These are phyloP conservation scores for Litchi chinensis DNA, from an alignment of 345 rosid genomes.

Conservation along the genomic window DNA sequence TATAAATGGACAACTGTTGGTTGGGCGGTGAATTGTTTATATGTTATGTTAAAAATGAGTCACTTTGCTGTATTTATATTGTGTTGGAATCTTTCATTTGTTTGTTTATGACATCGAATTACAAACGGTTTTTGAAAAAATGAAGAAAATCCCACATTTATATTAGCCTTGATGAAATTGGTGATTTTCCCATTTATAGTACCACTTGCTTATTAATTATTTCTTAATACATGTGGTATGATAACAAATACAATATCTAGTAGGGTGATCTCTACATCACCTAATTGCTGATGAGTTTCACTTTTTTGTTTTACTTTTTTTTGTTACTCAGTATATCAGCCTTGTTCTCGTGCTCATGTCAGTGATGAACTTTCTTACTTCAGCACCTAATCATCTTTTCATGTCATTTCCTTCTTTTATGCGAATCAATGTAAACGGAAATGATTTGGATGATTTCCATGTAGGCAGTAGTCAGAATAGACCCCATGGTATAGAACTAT, in stretches of 20 bases:
- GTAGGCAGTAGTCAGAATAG: background rate
- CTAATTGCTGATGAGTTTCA: background rate
- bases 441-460: background rate
- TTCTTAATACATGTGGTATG: background rate
- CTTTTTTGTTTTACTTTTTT: background rate
- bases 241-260: background rate
- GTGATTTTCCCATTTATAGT: background rate
- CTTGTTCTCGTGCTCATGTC: background rate
- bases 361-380: background rate
- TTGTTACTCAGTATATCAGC: background rate
- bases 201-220: background rate
- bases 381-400: background rate
- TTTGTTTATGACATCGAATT: background rate
- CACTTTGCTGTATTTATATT: background rate
- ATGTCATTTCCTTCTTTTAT: background rate
- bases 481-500: background rate
- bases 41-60: constrained; percentile 14
- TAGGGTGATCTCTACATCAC: background rate
- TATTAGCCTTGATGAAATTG: background rate
- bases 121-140: background rate
- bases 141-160: background rate
- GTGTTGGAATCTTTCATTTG: background rate
- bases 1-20: background rate
- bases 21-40: background rate
- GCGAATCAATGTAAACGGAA: background rate